Evolutionary conservation across 495 filamentous ascomycete species (phyloP), one percentile per base, ranked within the genome.

Genomic region (Neurospora intermedia): DNA sequence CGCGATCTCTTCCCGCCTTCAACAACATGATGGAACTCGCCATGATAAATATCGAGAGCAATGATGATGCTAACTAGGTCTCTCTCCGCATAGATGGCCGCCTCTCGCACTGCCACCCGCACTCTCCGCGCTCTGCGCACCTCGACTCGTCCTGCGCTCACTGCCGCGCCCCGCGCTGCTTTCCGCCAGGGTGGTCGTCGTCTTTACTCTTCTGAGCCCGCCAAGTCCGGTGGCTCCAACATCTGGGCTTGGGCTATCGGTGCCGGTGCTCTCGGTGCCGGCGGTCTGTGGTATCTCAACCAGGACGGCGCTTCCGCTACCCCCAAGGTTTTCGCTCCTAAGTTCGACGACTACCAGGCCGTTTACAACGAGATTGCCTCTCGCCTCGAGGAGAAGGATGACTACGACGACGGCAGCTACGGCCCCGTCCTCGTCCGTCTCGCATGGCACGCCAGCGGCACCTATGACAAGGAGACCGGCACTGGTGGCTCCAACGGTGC

Each of bases 351-450:
- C 82, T 99, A 97, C 86, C 94, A 98, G 88, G 91, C 92, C 84
- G 94, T 98, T 74, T 99, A 99, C 84, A 89, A 97, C 78, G 91
- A 90, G 79, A 89, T 99, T 78, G 94, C 96, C 45, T 82, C 85
- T 77, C 83, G 85, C 42, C 84, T 99, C 66, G 90, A 94, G 82
- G 91, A 97, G 83, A 89, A 96, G 78, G 93, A 96, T 75, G 93
- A 97, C 73, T 98, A 98, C 79, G 96, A 98, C 80, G 95, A 99
- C 82, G 96, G 96, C 76, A 94, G 91, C 84, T 99, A 97, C 80
- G 96, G 93, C 72, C 96, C 96, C 41, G 94, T 97, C 71, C 84
- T 97, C 69, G 83, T 97, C 46, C 89, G 93, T 78, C 88, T 96
- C 77, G 93, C 92, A 70, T 96, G 93, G 93, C 93, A 96, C 84